Conservation (phyloP, 495 filamentous ascomycete genomes). For the Aspergillus cristatus region DNA sequence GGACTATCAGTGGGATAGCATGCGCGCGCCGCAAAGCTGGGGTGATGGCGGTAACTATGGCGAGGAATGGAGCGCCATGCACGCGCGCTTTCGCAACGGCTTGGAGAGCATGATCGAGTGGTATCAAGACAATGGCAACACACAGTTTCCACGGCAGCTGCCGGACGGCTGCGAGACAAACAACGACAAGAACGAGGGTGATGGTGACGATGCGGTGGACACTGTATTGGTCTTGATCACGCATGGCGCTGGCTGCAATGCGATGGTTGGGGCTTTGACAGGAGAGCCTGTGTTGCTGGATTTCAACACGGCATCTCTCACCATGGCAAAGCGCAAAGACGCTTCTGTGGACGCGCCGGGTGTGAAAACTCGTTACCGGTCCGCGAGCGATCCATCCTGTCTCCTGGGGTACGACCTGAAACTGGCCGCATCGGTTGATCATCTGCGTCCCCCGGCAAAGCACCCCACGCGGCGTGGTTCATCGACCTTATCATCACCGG, state of each 20-base stretch:
- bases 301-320: constrained; percentile 81
- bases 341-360: constrained; percentile 18
- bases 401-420: constrained; percentile 66
- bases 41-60: constrained; percentile 80
- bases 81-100: constrained; percentile 73
- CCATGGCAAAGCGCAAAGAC: constrained; percentile 71
- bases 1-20: constrained; percentile 94
- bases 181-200: constrained; percentile 43
- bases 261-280: constrained; percentile 81
- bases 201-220: constrained; percentile 55
- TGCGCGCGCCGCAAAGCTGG: constrained; percentile 63
- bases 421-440: constrained; percentile 69
- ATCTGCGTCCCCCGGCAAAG: constrained; percentile 49
- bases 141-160: constrained; percentile 5
- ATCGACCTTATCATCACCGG: constrained; percentile 19
- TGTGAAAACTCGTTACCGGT: constrained; percentile 10
- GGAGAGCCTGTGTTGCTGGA: constrained; percentile 83
- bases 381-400: constrained; percentile 23
- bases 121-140: constrained; percentile 55
- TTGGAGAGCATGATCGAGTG: constrained; percentile 67
- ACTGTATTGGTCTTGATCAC: constrained; percentile 85
- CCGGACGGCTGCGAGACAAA: constrained; percentile 43
- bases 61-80: constrained; percentile 95
- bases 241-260: constrained; percentile 97
- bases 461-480: constrained; percentile 4